Evolutionary conservation across 2,329 filamentous ascomycete genomes (phyloP), one percentile per base, ranked within the genome.

Genomic region (Penicillium polonicum): DNA sequence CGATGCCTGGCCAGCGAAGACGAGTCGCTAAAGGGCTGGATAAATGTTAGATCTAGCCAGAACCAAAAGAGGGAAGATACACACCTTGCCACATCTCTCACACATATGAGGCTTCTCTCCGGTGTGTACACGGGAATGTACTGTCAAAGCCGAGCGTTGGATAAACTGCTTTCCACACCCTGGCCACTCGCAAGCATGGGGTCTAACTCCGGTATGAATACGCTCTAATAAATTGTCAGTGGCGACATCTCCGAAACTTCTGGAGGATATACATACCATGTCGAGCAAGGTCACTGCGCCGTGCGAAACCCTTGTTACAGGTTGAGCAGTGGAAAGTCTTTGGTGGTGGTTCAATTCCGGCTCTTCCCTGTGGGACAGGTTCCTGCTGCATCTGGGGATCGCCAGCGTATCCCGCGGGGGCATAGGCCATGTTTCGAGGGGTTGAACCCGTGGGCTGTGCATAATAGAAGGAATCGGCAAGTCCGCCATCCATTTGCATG

Each of bases 51-150:
- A n/a, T 50, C 49, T 25, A 58, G 49, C 13, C 13, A 44, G 29
- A 50, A 31, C 17, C 5, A 21, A n/a, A 36, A 45, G 8, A 29
- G 17, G 17, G 12, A 29, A 41, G 15, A 33, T 43, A 64, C 83
- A 69, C 81, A 96, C 92, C 88, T 97, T 97, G 74, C 91, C 91
- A 74, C 94, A 97, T 62, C 90, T 87, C 77, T 97, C 94, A 73
- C 94, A 99, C 86, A 94, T 93, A 70, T 99, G 94, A 50, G 94
- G 94, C 78, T 99, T 99, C 79, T 97, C 94, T 64, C 94, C 94
- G 2, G 94, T 97, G 76, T 99, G 94, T 21, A 97, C 92, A 67
- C 94, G 89, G 71, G 90, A 88, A 75, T 97, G 94, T 8, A 99
- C 94, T 0, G 94, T 99, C 73, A 99, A 79, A 23, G 94, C 94